Percentiles rank a stretch among this genome's conserved stretches.
phyloP scores from a whole-genome alignment of 2,329 filamentous ascomycete genomes.

The Fusarium denticulatum region DNA sequence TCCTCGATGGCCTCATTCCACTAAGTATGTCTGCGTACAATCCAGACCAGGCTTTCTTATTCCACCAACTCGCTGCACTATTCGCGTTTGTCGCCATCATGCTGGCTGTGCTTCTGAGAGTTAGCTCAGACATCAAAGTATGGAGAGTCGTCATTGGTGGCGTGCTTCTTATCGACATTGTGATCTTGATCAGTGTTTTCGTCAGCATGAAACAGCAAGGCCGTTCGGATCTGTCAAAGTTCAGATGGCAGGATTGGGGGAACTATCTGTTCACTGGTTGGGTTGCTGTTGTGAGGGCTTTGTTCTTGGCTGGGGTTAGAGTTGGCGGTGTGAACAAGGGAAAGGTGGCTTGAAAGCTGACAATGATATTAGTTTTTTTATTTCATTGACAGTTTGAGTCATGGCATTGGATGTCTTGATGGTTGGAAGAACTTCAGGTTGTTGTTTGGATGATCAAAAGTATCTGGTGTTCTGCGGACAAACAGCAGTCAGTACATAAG shows the following conservation, averaged over 20 bases:
- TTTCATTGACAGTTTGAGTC: fast-evolving
- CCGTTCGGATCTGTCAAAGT: neutral
- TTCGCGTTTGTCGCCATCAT: conserved; percentile 32
- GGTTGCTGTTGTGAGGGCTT: conserved; percentile 21
- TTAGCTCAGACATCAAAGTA: conserved; percentile 30
- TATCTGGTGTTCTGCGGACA: neutral
- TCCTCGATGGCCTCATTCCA: conserved; percentile 34
- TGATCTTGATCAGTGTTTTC: conserved; percentile 27
- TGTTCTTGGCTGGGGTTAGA: conserved; percentile 36
- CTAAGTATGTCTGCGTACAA: conserved; percentile 19
- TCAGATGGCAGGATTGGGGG: conserved; percentile 34
- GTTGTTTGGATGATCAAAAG: neutral
- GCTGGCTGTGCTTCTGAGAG: conserved; percentile 14
- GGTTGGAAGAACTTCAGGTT: neutral
- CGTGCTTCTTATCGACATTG: conserved; percentile 33
- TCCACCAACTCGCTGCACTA: conserved; percentile 34
- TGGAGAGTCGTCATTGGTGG: conserved; percentile 31
- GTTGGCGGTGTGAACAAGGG: conserved; percentile 7
- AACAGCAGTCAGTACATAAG: neutral
- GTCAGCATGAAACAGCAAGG: conserved; percentile 33
- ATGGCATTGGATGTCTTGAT: fast-evolving
- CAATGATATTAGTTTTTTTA: neutral
- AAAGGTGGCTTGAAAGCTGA: conserved; percentile 6
- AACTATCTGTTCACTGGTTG: conserved; percentile 25
- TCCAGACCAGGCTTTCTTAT: conserved; percentile 36